Conservation (phyloP, 345 rosid genomes). For the Gossypium raimondii region DNA sequence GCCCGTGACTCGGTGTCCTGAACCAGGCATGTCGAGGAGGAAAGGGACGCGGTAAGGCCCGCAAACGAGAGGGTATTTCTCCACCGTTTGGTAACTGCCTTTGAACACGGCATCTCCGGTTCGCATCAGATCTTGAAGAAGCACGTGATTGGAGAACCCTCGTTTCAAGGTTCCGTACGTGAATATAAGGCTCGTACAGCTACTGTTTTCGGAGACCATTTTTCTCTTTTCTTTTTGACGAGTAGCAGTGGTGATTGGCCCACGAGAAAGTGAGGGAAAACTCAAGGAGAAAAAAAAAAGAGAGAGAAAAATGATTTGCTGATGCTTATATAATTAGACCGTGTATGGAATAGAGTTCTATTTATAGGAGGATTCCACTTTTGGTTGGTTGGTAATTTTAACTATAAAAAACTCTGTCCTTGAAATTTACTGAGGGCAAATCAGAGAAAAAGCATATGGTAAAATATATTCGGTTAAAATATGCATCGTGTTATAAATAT, state of each 20-base stretch:
- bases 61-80: slow-evolving; percentile 66
- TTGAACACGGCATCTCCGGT: slow-evolving; percentile 64
- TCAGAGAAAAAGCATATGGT: too few species aligned
- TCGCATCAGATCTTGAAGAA: slow-evolving; percentile 61
- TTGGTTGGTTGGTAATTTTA: slow-evolving; percentile 5
- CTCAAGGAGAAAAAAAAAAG: neutral
- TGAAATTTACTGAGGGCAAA: neutral
- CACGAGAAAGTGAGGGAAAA: neutral
- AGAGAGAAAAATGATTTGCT: too few species aligned
- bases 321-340: too few species aligned
- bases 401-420: neutral
- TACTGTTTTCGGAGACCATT: slow-evolving; percentile 21
- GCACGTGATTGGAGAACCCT: slow-evolving; percentile 65
- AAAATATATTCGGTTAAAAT: too few species aligned
- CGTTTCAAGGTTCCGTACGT: slow-evolving; percentile 75
- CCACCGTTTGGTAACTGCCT: slow-evolving; percentile 46
- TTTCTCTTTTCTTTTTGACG: neutral
- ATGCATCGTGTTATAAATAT: too few species aligned
- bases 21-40: slow-evolving; percentile 70
- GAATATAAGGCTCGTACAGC: slow-evolving; percentile 38
- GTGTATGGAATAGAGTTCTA: neutral
- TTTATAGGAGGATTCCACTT: neutral
- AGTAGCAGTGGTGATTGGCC: neutral
- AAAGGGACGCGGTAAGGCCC: slow-evolving; percentile 86
- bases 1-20: slow-evolving; percentile 57